Base-by-base conservation (phyloP, 2,329 filamentous ascomycete genomes). In the Trichoderma sp. region DNA sequence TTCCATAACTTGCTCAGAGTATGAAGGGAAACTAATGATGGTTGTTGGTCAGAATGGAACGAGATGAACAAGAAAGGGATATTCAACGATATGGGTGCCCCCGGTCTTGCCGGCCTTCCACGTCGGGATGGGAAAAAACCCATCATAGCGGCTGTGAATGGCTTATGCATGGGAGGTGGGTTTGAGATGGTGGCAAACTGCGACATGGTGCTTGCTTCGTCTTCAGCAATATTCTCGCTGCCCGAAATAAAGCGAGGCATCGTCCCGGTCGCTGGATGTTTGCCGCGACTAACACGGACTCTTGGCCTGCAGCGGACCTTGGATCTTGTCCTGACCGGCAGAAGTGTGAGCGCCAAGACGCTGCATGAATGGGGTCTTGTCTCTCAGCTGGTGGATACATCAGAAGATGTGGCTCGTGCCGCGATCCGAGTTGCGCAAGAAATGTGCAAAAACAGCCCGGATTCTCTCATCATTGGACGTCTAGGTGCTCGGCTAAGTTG, bases 61-160 rank as follows among this genome's bases (percentile, higher is more conserved):
- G 35, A 16, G 33, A 83, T 85, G 12, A 77, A 79, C 11, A 78
- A 41, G n/a, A 65, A 65, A 4, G 62, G 33, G n/a, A 11, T 65
- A 18, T 9, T 41, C 62, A 65, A 41, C 21, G 21, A 65, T 27
- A 41, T 63, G 60, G 60, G 79, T 59, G 79, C 77, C 86, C 87
- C 76, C 80, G 90, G 90, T 0, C 81, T 82, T 74, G 79, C 77
- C 75, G 91, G 89, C 0, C 80, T 93, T 14, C 89, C 88, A 64
- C 84, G 88, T 60, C 84, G 91, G 12, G 81, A 82, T 14, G 91
- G 91, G 0, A 91, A 90, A 84, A 91, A 91, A 81, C 89, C 89
- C 2, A 85, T 91, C 64, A 89, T 91, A 80, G 89, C 89, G 8
- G 89, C 89, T 2, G 88, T 91, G 2, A 91, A 91, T 81, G 89